These are phyloP conservation scores for Rhodotorula taiwanensis DNA, from an alignment of 768 basidiomycete genomes.

Conservation along the genomic window DNA sequence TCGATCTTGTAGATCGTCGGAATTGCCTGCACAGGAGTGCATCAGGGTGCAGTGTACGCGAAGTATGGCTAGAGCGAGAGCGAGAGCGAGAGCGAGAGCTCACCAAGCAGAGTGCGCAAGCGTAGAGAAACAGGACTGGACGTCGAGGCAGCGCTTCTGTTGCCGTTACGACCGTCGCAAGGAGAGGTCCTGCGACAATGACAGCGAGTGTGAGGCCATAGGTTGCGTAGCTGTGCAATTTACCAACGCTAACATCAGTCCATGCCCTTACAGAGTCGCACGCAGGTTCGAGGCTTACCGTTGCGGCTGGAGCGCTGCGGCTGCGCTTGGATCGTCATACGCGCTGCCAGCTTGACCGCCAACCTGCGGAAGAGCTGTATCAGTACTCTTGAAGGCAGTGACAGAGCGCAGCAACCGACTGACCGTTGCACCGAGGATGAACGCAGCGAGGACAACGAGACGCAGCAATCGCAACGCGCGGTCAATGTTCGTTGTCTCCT, in stretches of 20 bases:
- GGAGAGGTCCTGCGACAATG: not conserved
- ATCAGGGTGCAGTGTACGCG: not conserved
- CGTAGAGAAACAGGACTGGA: not conserved
- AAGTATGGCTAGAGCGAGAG: not conserved
- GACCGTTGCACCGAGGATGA: slow-evolving; percentile 14
- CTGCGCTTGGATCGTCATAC: not conserved
- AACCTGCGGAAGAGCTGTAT: not conserved
- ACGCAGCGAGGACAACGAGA: not conserved
- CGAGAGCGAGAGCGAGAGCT: not conserved
- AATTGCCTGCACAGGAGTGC: not conserved
- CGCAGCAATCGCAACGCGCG: not conserved
- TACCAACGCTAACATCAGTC: too few species aligned
- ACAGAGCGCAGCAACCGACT: too few species aligned
- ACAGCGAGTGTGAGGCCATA: not conserved
- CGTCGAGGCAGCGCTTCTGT: not conserved
- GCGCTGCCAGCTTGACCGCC: not conserved
- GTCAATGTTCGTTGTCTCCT: not conserved
- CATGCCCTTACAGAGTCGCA: too few species aligned
- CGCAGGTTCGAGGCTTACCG: too few species aligned
- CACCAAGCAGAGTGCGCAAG: not conserved
- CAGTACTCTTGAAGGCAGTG: not conserved
- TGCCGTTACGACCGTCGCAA: not conserved
- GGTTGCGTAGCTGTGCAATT: not conserved
- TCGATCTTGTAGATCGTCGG: slow-evolving; percentile 8
- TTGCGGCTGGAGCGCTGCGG: not conserved